phyloP scores from a whole-genome alignment of 176 grass and related monocot species.

The Triticum dicoccoides region DNA sequence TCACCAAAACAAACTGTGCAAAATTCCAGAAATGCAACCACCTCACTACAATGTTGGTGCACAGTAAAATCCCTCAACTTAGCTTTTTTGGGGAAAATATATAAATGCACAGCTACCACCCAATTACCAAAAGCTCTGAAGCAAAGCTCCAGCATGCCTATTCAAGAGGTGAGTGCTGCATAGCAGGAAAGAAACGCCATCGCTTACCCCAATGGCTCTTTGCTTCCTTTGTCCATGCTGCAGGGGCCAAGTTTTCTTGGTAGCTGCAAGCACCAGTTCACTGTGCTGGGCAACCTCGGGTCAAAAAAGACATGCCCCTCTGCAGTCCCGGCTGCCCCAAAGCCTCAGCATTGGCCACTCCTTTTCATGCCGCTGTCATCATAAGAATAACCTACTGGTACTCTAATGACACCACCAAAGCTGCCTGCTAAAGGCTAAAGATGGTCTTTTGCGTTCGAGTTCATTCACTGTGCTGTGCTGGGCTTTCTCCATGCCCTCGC shows the following conservation, averaged over 20 bases:
- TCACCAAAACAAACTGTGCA: neutral
- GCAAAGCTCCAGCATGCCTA: conserved; percentile 16
- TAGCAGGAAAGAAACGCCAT: conserved; percentile 31
- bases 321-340: conserved; percentile 28
- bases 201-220: conserved; percentile 21
- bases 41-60: neutral
- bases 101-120: conserved; percentile 7
- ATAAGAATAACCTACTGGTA: conserved; percentile 46
- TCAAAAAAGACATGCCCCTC: conserved; percentile 49
- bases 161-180: conserved; percentile 16
- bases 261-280: conserved; percentile 37
- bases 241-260: conserved; percentile 48
- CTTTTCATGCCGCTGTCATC: conserved; percentile 41
- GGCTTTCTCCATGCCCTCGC: conserved; percentile 39
- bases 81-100: neutral
- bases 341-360: conserved; percentile 10
- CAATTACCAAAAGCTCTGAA: conserved; percentile 38
- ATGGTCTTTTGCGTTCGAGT: conserved; percentile 57
- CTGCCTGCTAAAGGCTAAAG: conserved; percentile 48
- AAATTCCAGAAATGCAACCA: neutral
- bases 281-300: conserved; percentile 39
- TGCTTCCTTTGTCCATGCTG: conserved; percentile 36
- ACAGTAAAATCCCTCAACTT: neutral
- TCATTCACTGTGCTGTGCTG: conserved; percentile 39
- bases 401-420: conserved; percentile 47